Percentiles rank a stretch among this genome's conserved stretches.
Conservation (phyloP, 306 rosid genomes). For the apple (Malus domestica) region DNA sequence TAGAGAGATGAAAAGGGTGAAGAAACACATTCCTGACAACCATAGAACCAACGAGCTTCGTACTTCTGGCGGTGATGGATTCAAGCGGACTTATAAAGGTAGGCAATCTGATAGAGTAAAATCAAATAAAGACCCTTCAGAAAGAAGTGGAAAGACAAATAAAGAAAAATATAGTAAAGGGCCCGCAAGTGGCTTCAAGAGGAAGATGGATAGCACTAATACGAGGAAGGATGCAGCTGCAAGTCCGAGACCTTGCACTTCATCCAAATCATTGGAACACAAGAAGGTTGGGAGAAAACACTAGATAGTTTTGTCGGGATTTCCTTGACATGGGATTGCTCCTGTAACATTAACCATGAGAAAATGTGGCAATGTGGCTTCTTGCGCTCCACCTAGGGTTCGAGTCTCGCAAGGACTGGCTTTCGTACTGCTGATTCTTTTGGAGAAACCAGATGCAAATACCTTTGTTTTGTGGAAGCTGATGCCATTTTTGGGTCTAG, state of each 20-base stretch:
- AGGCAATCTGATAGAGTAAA: conserved; percentile 27
- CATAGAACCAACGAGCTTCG: conserved; percentile 8
- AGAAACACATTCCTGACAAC: conserved; percentile 13
- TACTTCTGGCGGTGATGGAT: conserved; percentile 17
- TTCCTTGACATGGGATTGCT: not conserved
- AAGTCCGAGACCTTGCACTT: conserved; percentile 13
- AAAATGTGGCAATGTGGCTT: not conserved
- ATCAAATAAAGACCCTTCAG: conserved; percentile 21
- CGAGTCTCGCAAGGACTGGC: not conserved
- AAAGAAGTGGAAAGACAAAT: conserved; percentile 13
- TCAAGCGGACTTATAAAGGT: conserved; percentile 24
- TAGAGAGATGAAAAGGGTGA: conserved; percentile 38
- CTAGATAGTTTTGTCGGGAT: not conserved
- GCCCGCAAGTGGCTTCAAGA: conserved; percentile 21
- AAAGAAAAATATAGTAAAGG: conserved; percentile 23
- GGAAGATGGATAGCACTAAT: conserved; percentile 17
- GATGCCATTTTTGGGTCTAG: not conserved
- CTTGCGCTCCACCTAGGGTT: not conserved
- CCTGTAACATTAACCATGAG: not conserved
- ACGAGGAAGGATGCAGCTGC: conserved; percentile 18
- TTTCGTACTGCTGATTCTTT: not conserved
- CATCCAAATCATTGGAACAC: conserved; percentile 24
- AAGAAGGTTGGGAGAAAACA: conserved; percentile 23
- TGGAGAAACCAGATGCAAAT: not conserved
- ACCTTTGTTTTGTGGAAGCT: not conserved